These are phyloP conservation scores for Fusarium tuaranense DNA, from an alignment of 2,329 filamentous ascomycete genomes.

Conservation along the genomic window DNA sequence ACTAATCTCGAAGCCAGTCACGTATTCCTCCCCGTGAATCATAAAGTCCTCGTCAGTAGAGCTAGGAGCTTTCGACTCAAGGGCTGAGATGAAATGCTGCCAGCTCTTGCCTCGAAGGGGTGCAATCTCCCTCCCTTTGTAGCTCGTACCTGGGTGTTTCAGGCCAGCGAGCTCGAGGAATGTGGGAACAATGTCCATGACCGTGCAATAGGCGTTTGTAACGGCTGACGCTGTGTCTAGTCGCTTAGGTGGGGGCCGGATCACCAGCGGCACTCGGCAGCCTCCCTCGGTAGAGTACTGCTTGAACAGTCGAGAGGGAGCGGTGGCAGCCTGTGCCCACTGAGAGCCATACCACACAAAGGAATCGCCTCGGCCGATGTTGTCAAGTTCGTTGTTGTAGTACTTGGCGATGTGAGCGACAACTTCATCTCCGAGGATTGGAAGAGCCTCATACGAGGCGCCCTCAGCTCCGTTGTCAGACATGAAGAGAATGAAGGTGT, in stretches of 20 bases:
- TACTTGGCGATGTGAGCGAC: slow-evolving; percentile 67
- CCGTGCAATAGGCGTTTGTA: slow-evolving; percentile 60
- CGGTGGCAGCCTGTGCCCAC: slow-evolving; percentile 60
- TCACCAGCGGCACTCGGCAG: slow-evolving; percentile 63
- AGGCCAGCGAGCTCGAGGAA: slow-evolving; percentile 58
- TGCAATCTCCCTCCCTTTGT: slow-evolving; percentile 59
- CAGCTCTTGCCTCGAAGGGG: slow-evolving; percentile 45
- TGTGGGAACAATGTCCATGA: slow-evolving; percentile 59
- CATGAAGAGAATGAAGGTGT: slow-evolving; percentile 15
- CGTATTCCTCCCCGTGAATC: slow-evolving; percentile 54
- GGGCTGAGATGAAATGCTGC: not conserved
- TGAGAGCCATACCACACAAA: slow-evolving; percentile 72
- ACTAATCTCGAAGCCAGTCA: slow-evolving; percentile 50
- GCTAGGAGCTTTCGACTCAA: not conserved
- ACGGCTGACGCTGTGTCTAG: slow-evolving; percentile 33
- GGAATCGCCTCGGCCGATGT: slow-evolving; percentile 65
- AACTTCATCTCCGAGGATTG: slow-evolving; percentile 65
- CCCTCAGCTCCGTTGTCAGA: slow-evolving; percentile 72
- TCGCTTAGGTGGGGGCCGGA: slow-evolving; percentile 42
- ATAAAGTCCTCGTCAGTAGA: slow-evolving; percentile 30
- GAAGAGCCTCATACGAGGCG: slow-evolving; percentile 68
- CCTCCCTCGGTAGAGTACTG: slow-evolving; percentile 60
- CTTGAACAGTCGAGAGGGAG: slow-evolving; percentile 52
- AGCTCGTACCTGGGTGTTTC: slow-evolving; percentile 50
- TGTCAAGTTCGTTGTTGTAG: slow-evolving; percentile 63